Evolutionary conservation across 352 stramenopile genomes (phyloP), one percentile per base, ranked within the genome.

Genomic region (Phytophthora rubi): DNA sequence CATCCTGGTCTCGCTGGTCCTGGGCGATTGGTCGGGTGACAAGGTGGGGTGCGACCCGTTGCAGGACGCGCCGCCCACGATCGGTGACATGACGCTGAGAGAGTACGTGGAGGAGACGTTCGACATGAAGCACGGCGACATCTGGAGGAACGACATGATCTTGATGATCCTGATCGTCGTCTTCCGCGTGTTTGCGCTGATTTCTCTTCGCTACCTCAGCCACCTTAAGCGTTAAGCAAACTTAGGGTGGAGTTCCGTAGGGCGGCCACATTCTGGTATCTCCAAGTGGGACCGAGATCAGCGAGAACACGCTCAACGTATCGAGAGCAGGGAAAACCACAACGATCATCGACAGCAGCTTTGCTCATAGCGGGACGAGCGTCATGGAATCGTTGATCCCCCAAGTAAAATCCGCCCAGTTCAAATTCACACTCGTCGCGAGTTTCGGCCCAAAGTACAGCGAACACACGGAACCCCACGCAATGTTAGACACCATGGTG

Each of bases 201-300:
- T 30, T 6, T 30, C 28, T 6, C 28, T 30, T 6, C 28, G 28
- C 28, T 30, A 30, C 28, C 4, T 30, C 28, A 30, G 4, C 28
- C 28, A 30, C 28, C 28, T 30, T 5, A 30, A 30, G 28, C 28
- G 28, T 7, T 30, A 30, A 7, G 4, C 26, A 30, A 30, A 30
- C 26, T 30, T 30, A 30, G 3, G 26, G 26, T 30, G 26, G 26
- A 30, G 26, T 30, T 30, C 26, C 4, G 26, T 30, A 30, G 26
- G 26, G 26, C 85, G 0, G 86, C 79, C 71, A 97, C 89, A 75
- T 97, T 97, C 18, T 21, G 18, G 18, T 21, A 72, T 97, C 90
- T 26, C 92, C 92, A n/a, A 98, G 80, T 15, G 92, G 97, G 48
- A 96, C 91, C 0, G 90, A 94, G 76, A 98, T 97, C 26, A 98